Conservation (phyloP, 139 green algal genomes). For the Bryopsis sp. region DNA sequence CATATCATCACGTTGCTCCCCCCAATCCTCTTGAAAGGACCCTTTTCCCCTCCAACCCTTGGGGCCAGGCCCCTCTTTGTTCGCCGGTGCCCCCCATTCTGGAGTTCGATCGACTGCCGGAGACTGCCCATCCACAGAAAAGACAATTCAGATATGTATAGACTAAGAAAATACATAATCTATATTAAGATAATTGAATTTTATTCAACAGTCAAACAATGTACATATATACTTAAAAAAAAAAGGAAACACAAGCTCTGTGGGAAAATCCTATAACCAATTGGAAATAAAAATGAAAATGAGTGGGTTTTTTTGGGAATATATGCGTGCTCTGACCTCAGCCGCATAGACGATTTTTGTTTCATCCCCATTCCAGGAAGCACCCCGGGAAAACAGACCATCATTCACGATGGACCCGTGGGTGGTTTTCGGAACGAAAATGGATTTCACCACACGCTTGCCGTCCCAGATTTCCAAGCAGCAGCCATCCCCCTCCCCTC, state of each 20-base stretch:
- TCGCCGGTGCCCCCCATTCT: neutral
- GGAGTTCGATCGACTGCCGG: neutral
- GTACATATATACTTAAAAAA: no score
- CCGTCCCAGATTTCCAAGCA: constrained; percentile 9
- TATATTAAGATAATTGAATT: no score
- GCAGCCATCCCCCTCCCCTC: neutral
- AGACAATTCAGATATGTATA: no score
- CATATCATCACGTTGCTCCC: constrained; percentile 10
- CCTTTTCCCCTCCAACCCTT: constrained; percentile 9
- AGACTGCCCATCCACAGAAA: no score
- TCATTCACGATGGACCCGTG: constrained; percentile 76
- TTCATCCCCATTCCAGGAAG: constrained; percentile 68
- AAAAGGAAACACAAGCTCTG: no score
- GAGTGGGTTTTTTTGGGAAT: no score
- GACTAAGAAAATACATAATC: no score
- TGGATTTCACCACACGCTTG: neutral
- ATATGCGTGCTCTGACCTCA: constrained; percentile 36
- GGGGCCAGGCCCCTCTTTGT: neutral
- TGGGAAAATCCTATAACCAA: no score
- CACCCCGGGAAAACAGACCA: constrained; percentile 64
- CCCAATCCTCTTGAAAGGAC: constrained; percentile 18
- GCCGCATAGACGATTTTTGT: constrained; percentile 65
- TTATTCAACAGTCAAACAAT: no score
- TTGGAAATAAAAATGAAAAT: no score
- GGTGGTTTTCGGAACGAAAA: constrained; percentile 46